A percentile compares a stretch with the other conserved stretches of the same genome.
These are phyloP conservation scores for Septoria linicola DNA, from an alignment of 2,329 filamentous ascomycete genomes.

Conservation along the genomic window DNA sequence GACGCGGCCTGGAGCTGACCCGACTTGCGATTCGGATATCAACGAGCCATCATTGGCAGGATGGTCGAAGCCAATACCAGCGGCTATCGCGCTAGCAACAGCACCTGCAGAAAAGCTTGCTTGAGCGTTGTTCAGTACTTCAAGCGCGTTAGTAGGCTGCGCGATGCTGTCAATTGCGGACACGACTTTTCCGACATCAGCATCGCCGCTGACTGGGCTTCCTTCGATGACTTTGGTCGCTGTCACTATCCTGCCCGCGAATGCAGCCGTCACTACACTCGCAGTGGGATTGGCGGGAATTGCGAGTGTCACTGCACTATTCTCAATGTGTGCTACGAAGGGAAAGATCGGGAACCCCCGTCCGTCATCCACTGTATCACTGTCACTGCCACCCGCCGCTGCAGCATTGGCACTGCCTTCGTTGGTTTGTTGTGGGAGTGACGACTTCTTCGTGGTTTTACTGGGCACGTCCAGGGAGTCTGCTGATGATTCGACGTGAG, in stretches of 20 bases:
- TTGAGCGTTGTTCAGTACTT: conserved; percentile 21
- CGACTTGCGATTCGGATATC: conserved; percentile 3
- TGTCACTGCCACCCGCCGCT: background rate
- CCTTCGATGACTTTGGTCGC: conserved; percentile 21
- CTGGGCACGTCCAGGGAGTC: conserved; percentile 25
- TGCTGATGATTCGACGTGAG: conserved; percentile 30
- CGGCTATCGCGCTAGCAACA: conserved; percentile 16
- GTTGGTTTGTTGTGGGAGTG: background rate
- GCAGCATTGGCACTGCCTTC: background rate
- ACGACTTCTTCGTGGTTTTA: conserved; percentile 15
- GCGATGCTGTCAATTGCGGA: conserved; percentile 19
- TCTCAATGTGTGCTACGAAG: conserved; percentile 26
- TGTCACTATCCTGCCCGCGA: conserved; percentile 21
- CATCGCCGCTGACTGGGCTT: conserved; percentile 4
- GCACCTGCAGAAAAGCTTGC: conserved; percentile 9
- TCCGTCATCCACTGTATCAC: background rate
- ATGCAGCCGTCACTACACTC: conserved; percentile 25
- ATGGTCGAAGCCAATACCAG: conserved; percentile 13
- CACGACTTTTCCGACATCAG: conserved; percentile 15
- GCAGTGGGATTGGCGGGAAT: conserved; percentile 21
- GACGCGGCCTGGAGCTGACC: background rate
- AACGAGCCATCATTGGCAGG: conserved; percentile 2
- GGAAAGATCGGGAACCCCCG: conserved; percentile 8
- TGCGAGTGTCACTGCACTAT: conserved; percentile 23
- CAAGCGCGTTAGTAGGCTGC: conserved; percentile 24